phyloP scores from a whole-genome alignment of 2,329 filamentous ascomycete species.

The Aspergillus uvarum region DNA sequence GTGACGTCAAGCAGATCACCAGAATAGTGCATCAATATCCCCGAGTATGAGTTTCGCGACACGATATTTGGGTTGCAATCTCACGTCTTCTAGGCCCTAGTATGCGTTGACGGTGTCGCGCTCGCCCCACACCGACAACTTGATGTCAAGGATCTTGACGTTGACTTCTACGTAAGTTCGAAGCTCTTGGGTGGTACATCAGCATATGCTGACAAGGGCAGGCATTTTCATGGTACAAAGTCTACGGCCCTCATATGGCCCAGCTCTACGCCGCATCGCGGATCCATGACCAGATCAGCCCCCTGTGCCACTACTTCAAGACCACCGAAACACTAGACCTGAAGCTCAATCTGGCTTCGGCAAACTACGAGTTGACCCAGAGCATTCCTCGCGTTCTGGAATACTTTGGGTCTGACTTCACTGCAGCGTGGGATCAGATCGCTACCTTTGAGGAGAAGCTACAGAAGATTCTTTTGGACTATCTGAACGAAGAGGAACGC shows the following conservation, averaged over 20 bases:
- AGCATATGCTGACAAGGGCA: conserved; percentile 1
- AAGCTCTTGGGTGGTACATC: background rate
- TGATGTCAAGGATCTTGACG: conserved; percentile 66
- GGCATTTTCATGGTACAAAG: conserved; percentile 79
- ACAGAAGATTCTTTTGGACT: conserved; percentile 59
- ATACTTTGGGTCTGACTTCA: conserved; percentile 55
- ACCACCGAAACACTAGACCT: conserved; percentile 57
- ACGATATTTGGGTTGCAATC: background rate
- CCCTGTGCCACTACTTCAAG: conserved; percentile 70
- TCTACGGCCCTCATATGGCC: conserved; percentile 74
- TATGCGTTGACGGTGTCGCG: conserved; percentile 74
- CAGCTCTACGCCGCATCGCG: conserved; percentile 64
- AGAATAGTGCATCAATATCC: conserved; percentile 45
- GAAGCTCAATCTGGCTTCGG: conserved; percentile 67
- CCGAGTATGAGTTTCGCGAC: conserved; percentile 26
- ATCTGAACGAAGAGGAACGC: conserved; percentile 54
- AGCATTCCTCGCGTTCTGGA: conserved; percentile 60
- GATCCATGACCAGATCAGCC: conserved; percentile 57
- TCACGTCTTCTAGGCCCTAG: conserved; percentile 47
- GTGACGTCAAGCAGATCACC: conserved; percentile 42
- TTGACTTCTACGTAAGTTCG: conserved; percentile 64
- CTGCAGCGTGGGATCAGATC: conserved; percentile 53
- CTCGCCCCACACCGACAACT: conserved; percentile 71
- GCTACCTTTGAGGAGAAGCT: conserved; percentile 60
- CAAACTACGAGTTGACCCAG: conserved; percentile 69